Base-by-base conservation (phyloP, 805 yeast genomes). In the Candida anglica region DNA sequence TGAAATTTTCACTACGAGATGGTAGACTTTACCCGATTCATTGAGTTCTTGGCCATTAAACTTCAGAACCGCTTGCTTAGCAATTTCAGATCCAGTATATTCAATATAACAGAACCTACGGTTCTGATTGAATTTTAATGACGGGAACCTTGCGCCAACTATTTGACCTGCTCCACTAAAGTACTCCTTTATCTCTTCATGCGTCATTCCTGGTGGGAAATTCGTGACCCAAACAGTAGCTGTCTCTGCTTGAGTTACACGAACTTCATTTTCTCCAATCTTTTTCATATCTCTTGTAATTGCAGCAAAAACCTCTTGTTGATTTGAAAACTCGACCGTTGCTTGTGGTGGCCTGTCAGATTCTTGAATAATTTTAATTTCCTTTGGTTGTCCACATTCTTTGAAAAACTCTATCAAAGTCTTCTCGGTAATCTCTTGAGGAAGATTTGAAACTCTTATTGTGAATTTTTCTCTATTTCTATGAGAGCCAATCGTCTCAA, bases 91-190 rank as follows among this genome's bases (percentile, higher is more conserved):
- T 4, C 61, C 48, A 0, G 55, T 35, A 42, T 59, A 79, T 45
- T 84, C 93, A 11, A 83, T 66, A 48, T 86, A 86, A 41, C 91
- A 84, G 49, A 86, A 86, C 19, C 94, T 53, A 37, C 93, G 66
- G 19, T 70, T 69, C 4, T 74, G 51, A 44, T 75, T 74, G 30
- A 58, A 67, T 28, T 66, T 67, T 38, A 79, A 69, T 0, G 85
- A 72, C 0, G 95, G 95, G 21, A 84, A 62, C 32, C 95, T 59
- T 0, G 81, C 58, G 32, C 74, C 70, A 2, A 74, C 40, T 3
- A 78, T 49, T 2, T 56, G 40, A 0, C 79, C 78, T 26, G 46
- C 48, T 2, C 53, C 28, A 0, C 49, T 36, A 47, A 85, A 79
- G 8, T 73, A 15, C 0, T 47, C 40, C 11, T 47, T 44, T 0